Base-by-base conservation (phyloP, 176 grass and related monocot species). In the Cenchrus fungigraminus region DNA sequence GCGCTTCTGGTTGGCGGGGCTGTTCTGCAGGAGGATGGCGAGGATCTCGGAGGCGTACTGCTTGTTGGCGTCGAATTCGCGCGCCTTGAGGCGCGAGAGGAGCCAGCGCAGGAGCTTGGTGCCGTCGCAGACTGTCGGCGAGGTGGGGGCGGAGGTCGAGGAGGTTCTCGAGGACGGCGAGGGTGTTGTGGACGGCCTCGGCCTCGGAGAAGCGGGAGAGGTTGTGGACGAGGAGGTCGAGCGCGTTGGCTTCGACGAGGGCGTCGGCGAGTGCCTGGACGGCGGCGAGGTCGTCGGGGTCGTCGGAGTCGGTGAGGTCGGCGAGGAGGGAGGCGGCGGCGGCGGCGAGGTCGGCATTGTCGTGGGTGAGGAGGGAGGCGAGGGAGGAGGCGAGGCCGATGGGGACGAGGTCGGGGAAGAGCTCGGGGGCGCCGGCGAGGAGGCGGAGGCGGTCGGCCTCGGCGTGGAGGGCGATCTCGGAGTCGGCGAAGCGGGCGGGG, bases 1-100 rank as follows among this genome's bases (percentile, higher is more conserved):
- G 54, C 89, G 86, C 83, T 98, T 98, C 91, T 98, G 96, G 70
- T 98, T 98, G 19, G 89, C 80, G 0, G 91, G 83, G 76, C 91
- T 98, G 52, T 85, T 95, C 91, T 98, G 96, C 34, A 98, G 87
- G 32, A 98, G 85, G 54, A 95, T 98, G 52, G 96, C 96, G 5
- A 98, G 87, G 73, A 98, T 94, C 86, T 98, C 93, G 0, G 96
- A 98, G 0, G 96, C 93, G 79, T 98, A 98, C 86, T 98, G 91
- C 84, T 98, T 98, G 87, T 98, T 98, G 47, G 91, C 68, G 76
- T 98, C 96, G 42, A 98, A 98, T 34, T 98, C 96, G 1, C 96
- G 91, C 57, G 82, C 78, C 77, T 98, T 98, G 76, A 98, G 81
- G 71, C 96, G 82, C 8, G 91, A 79, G 2, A 98, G 89, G 62